These are phyloP conservation scores for Primulina eburnea DNA, from an alignment of 257 asterid species.

Conservation along the genomic window DNA sequence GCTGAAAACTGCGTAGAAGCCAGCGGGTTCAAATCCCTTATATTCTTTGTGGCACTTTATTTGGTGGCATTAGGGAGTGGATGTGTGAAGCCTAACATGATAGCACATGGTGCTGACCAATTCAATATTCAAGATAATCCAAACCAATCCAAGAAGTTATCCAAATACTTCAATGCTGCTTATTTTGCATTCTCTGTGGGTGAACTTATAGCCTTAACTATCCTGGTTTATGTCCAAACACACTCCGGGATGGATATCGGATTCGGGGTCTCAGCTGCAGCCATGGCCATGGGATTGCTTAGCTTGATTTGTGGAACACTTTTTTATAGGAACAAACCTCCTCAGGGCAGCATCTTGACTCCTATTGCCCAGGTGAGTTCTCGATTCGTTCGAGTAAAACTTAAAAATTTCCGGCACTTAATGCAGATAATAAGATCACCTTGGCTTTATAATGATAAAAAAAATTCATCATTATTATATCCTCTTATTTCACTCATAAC, in stretches of 20 bases:
- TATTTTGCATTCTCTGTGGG: constrained; percentile 90
- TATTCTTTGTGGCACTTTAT: constrained; percentile 75
- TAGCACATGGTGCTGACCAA: constrained; percentile 92
- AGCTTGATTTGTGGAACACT: constrained; percentile 54
- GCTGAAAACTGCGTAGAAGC: constrained; percentile 58
- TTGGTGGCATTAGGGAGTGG: constrained; percentile 96
- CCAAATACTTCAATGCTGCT: constrained; percentile 87
- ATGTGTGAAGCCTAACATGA: constrained; percentile 92
- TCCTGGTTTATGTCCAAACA: constrained; percentile 83
- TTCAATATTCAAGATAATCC: constrained; percentile 43
- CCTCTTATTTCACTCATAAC: not conserved
- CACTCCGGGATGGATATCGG: constrained; percentile 98
- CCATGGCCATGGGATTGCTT: constrained; percentile 79
- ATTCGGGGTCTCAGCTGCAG: constrained; percentile 82
- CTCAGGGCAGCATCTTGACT: constrained; percentile 73
- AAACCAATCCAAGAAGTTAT: constrained; percentile 59
- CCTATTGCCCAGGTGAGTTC: constrained; percentile 72
- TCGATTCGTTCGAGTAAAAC: not conserved
- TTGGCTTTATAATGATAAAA: not conserved
- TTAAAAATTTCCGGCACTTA: too few species aligned
- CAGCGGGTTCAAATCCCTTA: constrained; percentile 54
- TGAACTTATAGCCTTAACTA: constrained; percentile 71
- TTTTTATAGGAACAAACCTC: constrained; percentile 71
- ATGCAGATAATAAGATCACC: too few species aligned
- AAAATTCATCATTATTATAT: not conserved